Conservation (phyloP, 768 basidiomycete genomes). For the Amanita molliuscula region DNA sequence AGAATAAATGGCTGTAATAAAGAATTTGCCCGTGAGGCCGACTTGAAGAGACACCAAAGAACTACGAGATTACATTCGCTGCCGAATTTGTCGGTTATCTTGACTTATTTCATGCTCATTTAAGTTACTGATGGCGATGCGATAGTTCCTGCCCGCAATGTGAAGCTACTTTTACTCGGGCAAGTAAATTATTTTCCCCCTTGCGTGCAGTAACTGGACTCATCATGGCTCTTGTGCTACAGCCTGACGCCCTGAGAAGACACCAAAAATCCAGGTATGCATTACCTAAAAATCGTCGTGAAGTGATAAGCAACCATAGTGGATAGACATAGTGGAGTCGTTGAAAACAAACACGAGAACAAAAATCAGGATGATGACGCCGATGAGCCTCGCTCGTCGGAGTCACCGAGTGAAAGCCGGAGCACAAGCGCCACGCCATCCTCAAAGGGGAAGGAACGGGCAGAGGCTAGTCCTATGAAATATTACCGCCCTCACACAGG, state of each 20-base stretch:
- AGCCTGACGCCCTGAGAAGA: slow-evolving; percentile 77
- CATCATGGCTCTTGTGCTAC: slow-evolving; percentile 7
- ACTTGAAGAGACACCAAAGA: slow-evolving; percentile 72
- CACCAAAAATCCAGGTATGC: slow-evolving; percentile 71
- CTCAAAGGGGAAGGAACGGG: slow-evolving; percentile 30
- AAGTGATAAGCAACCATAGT: slow-evolving; percentile 5
- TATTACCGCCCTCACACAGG: slow-evolving; percentile 60
- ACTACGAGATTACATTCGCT: slow-evolving; percentile 71
- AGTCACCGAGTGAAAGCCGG: slow-evolving; percentile 27
- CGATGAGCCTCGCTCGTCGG: slow-evolving; percentile 21
- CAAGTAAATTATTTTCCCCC: slow-evolving; percentile 24
- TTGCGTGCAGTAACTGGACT: slow-evolving; percentile 4
- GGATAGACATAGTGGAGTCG: slow-evolving; percentile 55
- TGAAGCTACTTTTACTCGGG: slow-evolving; percentile 71
- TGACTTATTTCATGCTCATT: slow-evolving; percentile 10
- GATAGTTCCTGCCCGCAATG: slow-evolving; percentile 68
- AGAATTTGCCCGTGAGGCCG: slow-evolving; percentile 74
- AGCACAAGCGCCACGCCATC: slow-evolving; percentile 43
- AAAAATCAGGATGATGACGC: slow-evolving; percentile 18
- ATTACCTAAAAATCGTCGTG: neutral
- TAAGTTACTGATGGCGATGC: slow-evolving; percentile 3
- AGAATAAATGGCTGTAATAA: slow-evolving; percentile 75
- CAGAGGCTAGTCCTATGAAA: slow-evolving; percentile 30
- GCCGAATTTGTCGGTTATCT: slow-evolving; percentile 52
- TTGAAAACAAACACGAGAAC: slow-evolving; percentile 33